phyloP scores from a whole-genome alignment of 208 protist genomes.

The Lotmaria passim region DNA sequence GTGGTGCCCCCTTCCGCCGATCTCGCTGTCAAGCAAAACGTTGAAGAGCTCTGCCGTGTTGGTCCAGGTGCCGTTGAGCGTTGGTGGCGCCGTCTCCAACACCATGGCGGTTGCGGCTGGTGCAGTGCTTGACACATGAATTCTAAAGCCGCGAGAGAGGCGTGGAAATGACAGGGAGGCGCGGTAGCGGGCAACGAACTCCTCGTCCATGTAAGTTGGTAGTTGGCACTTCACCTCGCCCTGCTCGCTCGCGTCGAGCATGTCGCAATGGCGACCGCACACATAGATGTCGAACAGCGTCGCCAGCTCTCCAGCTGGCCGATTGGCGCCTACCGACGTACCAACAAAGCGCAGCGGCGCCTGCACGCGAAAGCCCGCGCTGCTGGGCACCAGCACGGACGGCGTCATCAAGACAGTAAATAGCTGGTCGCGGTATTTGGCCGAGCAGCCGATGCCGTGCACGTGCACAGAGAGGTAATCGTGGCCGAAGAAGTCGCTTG shows the following conservation, averaged over 20 bases:
- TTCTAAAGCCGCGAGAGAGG: conserved; percentile 23
- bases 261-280: conserved; percentile 39
- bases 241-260: conserved; percentile 18
- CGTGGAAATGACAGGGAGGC: conserved; percentile 22
- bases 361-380: conserved; percentile 30
- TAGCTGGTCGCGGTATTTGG: background rate
- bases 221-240: conserved; percentile 40
- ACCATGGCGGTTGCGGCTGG: background rate
- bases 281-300: conserved; percentile 35
- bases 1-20: no score
- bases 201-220: conserved; percentile 45
- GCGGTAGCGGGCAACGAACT: conserved; percentile 26
- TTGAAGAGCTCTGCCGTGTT: conserved; percentile 9
- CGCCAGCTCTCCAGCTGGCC: background rate
- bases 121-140: conserved; percentile 2
- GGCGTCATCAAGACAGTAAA: conserved; percentile 41
- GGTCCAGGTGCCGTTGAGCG: background rate
- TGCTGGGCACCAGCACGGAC: conserved; percentile 31
- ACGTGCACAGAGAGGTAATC: conserved; percentile 32
- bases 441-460: conserved; percentile 25
- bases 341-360: conserved; percentile 31
- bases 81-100: background rate
- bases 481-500: conserved; percentile 24
- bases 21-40: no score
- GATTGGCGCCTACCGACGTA: conserved; percentile 17